A percentile compares a stretch with the other conserved stretches of the same genome.
phyloP scores from a whole-genome alignment of 2,329 filamentous ascomycete species.

The Colletotrichum phormii region DNA sequence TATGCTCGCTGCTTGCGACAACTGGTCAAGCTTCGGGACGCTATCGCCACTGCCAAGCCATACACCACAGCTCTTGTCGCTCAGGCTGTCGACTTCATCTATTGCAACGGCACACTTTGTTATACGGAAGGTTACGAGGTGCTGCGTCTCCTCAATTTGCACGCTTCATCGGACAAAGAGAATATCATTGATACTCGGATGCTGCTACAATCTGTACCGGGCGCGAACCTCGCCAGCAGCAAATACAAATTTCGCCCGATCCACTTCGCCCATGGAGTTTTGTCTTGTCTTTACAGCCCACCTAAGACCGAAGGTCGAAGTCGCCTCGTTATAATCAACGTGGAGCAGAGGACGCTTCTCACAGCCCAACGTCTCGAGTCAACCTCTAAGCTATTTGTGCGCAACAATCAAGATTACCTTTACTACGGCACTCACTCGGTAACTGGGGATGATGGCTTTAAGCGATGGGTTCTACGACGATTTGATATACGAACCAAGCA shows the following conservation, averaged over 20 bases:
- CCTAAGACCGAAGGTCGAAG: constrained; percentile 47
- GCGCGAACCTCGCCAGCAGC: constrained; percentile 36
- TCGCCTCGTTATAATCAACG: constrained; percentile 66
- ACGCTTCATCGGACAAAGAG: constrained; percentile 60
- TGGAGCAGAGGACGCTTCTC: constrained; percentile 51
- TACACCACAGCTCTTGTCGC: constrained; percentile 71
- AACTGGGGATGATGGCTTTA: constrained; percentile 62
- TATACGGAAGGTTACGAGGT: constrained; percentile 61
- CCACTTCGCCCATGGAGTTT: constrained; percentile 66
- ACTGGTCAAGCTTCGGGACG: constrained; percentile 69
- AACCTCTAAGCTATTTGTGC: constrained; percentile 72
- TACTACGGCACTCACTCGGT: constrained; percentile 75
- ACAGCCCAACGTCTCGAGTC: constrained; percentile 55
- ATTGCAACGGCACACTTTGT: constrained; percentile 72
- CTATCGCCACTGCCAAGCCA: constrained; percentile 70
- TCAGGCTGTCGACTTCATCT: constrained; percentile 70
- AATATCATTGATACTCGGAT: constrained; percentile 59
- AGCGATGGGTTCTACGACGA: constrained; percentile 72
- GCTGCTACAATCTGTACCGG: constrained; percentile 7
- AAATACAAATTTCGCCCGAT: constrained; percentile 65
- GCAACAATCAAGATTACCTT: constrained; percentile 70
- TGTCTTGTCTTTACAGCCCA: constrained; percentile 68
- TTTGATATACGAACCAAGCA: constrained; percentile 56
- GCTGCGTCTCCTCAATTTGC: constrained; percentile 71
- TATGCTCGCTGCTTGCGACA: constrained; percentile 68